A percentile compares a stretch with the other conserved stretches of the same genome.
phyloP scores from a whole-genome alignment of 768 basidiomycete genomes.

The Boletus speciosus region DNA sequence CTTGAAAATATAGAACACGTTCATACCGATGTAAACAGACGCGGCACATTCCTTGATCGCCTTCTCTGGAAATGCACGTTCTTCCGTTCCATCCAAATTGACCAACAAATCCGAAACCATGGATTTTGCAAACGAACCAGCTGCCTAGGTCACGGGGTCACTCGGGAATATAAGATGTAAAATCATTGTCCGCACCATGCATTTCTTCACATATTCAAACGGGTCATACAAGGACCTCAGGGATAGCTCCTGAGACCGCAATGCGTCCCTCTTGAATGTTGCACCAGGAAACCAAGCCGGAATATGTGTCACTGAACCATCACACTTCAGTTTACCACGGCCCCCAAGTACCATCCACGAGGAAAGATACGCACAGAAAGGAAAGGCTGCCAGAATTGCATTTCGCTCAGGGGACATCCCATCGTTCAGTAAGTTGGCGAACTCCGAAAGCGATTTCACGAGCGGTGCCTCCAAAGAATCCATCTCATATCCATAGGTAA shows the following conservation, averaged over 20 bases:
- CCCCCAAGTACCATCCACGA: neutral
- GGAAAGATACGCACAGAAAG: conserved; percentile 22
- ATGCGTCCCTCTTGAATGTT: conserved; percentile 26
- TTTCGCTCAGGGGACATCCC: conserved; percentile 26
- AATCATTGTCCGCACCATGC: conserved; percentile 18
- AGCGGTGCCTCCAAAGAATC: conserved; percentile 26
- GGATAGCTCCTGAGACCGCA: conserved; percentile 26
- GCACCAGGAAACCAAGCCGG: conserved; percentile 32
- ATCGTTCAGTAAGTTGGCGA: conserved; percentile 19
- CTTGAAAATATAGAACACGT: neutral
- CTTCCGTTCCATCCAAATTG: conserved; percentile 14
- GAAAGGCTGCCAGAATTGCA: conserved; percentile 27
- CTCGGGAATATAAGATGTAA: neutral
- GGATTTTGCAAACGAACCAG: conserved; percentile 24
- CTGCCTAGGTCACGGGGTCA: conserved; percentile 15
- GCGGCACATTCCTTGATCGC: conserved; percentile 28
- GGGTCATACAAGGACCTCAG: conserved; percentile 22
- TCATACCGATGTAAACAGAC: conserved; percentile 30
- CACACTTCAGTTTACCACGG: neutral
- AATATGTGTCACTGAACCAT: conserved; percentile 23
- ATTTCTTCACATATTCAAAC: conserved; percentile 27
- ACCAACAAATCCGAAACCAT: conserved; percentile 30
- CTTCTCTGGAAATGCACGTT: conserved; percentile 17
- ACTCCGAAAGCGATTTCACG: conserved; percentile 25
- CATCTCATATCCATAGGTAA: conserved; percentile 30